Evolutionary conservation across 192 early-diverging fungal species (phyloP), one percentile per base, ranked within the genome.

Genomic region (Gamsiella multidivaricata): DNA sequence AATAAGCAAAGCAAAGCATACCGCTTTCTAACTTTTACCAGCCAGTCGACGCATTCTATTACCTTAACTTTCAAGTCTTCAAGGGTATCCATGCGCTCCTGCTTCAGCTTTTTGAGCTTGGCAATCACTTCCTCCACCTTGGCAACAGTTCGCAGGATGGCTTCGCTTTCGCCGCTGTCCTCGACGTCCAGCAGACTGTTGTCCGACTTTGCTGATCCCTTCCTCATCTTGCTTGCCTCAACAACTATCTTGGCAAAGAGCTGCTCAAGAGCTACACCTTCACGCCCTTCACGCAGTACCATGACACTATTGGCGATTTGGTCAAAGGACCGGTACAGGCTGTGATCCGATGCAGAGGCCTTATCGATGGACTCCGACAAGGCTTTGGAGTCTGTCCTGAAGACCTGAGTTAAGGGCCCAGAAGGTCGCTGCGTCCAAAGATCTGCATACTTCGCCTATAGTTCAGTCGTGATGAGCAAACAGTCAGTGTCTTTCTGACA

Each of bases 351-450:
- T 32, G 69, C 82, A 0, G 82, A 67, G 0, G 92, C 95, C 78
- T 91, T 88, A 39, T 96, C 94, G 49, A 96, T 87, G 20, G 90
- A 88, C 47, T 90, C 89, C 14, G 89, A 87, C 66, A 94, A 88
- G 26, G 87, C 89, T 2, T 84, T 83, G 7, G 95, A 78, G 67
- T 96, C 94, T 39, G 93, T 82, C 41, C 92, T 88, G 82, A 91
- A 94, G 34, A 83, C 83, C n/a, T 87, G 75, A 0, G 93, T 94
- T 8, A 90, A 79, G 3, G 86, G 79, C 20, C 86, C 85, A 3
- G 96, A 96, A 3, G 97, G 91, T 69, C 91, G 86, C 59, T 95
- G 94, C 33, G 91, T 88, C 93, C 94, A 97, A 43, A 87, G 85
- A 25, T 93, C 90, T n/a, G 85, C 85, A 70, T 92, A 93, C 58